These are phyloP conservation scores for Astrothelium subdiscretum DNA, from an alignment of 495 filamentous ascomycete genomes.

Conservation along the genomic window DNA sequence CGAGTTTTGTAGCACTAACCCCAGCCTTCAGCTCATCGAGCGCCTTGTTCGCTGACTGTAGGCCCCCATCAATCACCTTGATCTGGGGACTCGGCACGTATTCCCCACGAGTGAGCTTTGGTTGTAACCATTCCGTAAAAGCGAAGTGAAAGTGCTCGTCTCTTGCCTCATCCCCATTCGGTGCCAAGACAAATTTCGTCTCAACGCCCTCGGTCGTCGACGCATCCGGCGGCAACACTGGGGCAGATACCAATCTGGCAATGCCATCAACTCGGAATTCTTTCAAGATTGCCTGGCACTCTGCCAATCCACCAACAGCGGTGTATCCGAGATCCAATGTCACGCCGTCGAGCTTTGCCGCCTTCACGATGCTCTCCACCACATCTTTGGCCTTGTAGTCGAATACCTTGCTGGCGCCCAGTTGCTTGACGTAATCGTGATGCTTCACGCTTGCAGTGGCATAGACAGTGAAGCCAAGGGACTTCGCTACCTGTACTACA, in stretches of 20 bases:
- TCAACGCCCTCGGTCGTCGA: neutral
- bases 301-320: neutral
- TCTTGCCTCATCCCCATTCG: neutral
- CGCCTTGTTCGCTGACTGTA: constrained; percentile 2
- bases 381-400: neutral
- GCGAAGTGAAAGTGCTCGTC: neutral
- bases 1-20: constrained; percentile 27
- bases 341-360: neutral
- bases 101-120: neutral
- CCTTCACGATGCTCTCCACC: neutral
- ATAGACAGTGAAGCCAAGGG: neutral
- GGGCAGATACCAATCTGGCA: neutral
- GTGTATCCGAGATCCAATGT: neutral
- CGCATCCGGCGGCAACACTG: neutral
- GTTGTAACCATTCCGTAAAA: neutral
- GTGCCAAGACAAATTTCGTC: neutral
- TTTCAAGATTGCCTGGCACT: neutral
- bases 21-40: constrained; percentile 26
- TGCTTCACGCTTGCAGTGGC: neutral
- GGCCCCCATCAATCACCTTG: neutral
- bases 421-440: neutral
- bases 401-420: neutral
- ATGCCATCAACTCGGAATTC: neutral
- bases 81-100: neutral
- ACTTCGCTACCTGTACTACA: neutral